Base-by-base conservation (phyloP, 208 protist genomes). In the Leptomonas pyrrhocoris region DNA sequence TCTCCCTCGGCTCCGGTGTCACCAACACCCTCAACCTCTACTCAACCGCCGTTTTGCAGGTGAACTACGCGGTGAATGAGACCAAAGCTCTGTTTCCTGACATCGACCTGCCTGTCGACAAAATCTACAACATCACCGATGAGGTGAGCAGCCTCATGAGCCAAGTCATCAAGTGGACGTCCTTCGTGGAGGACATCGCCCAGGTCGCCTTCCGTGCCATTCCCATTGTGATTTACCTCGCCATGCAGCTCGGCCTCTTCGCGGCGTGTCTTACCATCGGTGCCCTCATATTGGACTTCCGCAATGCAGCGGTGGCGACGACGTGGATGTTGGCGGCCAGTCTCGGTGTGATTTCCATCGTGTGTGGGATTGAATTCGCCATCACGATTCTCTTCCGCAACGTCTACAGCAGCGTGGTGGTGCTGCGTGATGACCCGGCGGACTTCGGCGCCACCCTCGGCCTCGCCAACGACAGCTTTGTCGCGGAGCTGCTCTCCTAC, bases 191-290 rank as follows among this genome's bases (percentile, higher is more conserved):
- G 53, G 68, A 83, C 64, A 64, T 74, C 34, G 69, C 57, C 7
- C 73, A 83, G 50, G 78, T 66, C 23, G 78, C 68, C n/a, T 78
- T 83, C 36, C 72, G 78, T 5, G 27, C 64, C 0, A 36, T 83
- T 50, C 73, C 78, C 12, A 66, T 83, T 11, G 25, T 83, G 21
- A 71, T 83, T 15, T 83, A 70, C 48, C 58, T 79, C 40, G 40
- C 60, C 9, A 67, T 79, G 53, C 72, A 83, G 55, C 34, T 79
- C 3, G 73, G 78, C 36, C 56, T 79, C 48, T 79, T 72, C 49
- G 71, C 69, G 3, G 62, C 59, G 8, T 67, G 68, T 6, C 38
- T 83, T 28, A 68, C 36, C 16, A 71, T 79, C 7, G 67, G 72
- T 25, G 51, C 72, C 7, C 21, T 83, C 21, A 58, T 67, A 3